Evolutionary conservation across 331 rosid species (phyloP), one percentile per base, ranked within the genome.

Genomic region (Arachis monticola): DNA sequence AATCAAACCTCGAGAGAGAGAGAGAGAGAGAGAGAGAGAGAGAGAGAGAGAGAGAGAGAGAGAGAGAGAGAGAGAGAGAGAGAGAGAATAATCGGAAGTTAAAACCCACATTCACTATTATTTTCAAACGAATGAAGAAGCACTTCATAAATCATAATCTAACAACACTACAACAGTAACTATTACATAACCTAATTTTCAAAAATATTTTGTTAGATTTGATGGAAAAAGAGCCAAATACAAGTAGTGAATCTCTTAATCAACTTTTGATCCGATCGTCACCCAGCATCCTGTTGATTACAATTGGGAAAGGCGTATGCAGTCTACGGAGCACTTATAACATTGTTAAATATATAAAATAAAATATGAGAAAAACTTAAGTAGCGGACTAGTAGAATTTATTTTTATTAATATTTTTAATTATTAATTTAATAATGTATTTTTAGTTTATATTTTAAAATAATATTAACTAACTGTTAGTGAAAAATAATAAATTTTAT

Each of bases 261-360:
- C 69, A 75, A 75, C 7, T 70, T 84, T 57, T 71, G 80, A 76
- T 57, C 64, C 2, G 14, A 67, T 74, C 74, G 68, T 80, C 64
- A 64, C 10, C 79, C 70, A 74, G 79, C 70, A 84, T 84, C 82
- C 44, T 87, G 84, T 82, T 83, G 72, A 72, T 81, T 87, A 77
- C 79, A 74, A 65, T 75, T 51, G 58, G 48, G 59, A 61, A 76
- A 73, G 64, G 65, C 45, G 55, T 32, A 32, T 3, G 4, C 27
- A 22, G 27, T 22, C 27, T 22, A 22, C 56, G n/a, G 14, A 12
- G 27, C 31, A 38, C 11, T 61, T 35, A 31, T 51, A 9, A 46
- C n/a, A 2, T 60, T 10, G 64, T 53, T 47, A 0, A 1, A 51
- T 9, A 52, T 45, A 32, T 32, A 32, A 32, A 32, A 32, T 32